Conservation (phyloP, 2,329 filamentous ascomycete species). For the Diaporthe humulicola region DNA sequence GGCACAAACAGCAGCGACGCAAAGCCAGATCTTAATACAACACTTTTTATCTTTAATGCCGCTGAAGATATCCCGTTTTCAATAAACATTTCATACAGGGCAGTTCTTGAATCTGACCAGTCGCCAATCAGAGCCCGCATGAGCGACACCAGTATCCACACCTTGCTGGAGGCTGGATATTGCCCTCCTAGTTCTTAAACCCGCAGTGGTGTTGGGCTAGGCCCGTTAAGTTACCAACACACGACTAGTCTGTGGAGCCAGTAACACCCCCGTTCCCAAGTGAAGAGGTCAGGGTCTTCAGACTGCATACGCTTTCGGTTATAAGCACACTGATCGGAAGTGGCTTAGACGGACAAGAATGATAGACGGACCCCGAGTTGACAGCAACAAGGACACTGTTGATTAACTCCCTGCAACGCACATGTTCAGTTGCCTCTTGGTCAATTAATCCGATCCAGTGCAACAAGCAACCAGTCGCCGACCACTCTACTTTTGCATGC, state of each 20-base stretch:
- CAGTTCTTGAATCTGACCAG: neutral
- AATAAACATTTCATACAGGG: neutral
- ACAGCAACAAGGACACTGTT: too few relatives aligned
- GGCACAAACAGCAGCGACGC: neutral
- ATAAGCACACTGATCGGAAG: too few relatives aligned
- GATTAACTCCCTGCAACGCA: too few relatives aligned
- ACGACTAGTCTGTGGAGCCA: neutral
- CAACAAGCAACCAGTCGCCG: too few relatives aligned
- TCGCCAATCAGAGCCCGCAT: neutral
- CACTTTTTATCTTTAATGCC: conserved; percentile 3
- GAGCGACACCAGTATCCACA: neutral
- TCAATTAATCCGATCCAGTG: too few relatives aligned
- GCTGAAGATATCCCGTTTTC: neutral
- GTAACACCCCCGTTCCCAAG: conserved; percentile 1
- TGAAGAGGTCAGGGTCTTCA: neutral
- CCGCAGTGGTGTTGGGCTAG: neutral
- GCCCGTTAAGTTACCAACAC: neutral
- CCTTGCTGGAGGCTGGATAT: neutral
- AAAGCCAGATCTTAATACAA: neutral
- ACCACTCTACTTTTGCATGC: too few relatives aligned
- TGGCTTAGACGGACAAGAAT: too few relatives aligned
- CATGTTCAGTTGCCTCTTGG: too few relatives aligned
- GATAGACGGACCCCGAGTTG: too few relatives aligned
- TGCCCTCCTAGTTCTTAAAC: neutral
- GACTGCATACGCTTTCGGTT: neutral